These are phyloP conservation scores for Paracamarosporium sp. DNA, from an alignment of 2,329 filamentous ascomycete species.

Conservation along the genomic window DNA sequence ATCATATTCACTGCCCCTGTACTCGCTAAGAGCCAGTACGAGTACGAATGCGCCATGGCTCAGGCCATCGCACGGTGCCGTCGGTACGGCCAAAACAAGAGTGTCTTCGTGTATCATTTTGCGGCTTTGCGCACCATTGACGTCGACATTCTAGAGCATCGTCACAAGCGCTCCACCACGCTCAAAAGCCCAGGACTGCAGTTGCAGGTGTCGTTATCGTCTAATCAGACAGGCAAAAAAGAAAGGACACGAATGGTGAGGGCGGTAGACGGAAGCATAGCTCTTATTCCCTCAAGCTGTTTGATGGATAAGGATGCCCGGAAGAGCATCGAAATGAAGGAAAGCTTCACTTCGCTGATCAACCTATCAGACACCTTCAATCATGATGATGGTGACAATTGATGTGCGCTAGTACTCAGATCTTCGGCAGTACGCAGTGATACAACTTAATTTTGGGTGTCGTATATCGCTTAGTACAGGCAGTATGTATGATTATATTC, in stretches of 20 bases:
- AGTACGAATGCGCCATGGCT: conserved; percentile 65
- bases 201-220: neutral
- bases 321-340: conserved; percentile 8
- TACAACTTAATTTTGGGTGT: no score
- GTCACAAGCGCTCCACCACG: conserved; percentile 50
- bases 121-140: conserved; percentile 76
- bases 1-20: conserved; percentile 68
- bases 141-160: conserved; percentile 55
- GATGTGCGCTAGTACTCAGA: no score
- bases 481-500: no score
- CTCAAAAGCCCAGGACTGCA: conserved; percentile 21
- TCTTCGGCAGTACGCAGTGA: no score
- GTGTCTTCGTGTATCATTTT: conserved; percentile 71
- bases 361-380: conserved; percentile 36
- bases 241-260: conserved; percentile 29
- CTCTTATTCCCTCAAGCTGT: conserved; percentile 37
- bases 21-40: conserved; percentile 56
- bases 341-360: conserved; percentile 34
- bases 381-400: no score
- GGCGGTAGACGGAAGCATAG: conserved; percentile 19
- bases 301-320: conserved; percentile 19
- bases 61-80: conserved; percentile 69
- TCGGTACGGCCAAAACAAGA: conserved; percentile 64
- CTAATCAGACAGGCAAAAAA: conserved; percentile 1
- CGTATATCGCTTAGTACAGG: no score